Evolutionary conservation across 2,329 filamentous ascomycete species (phyloP), one percentile per base, ranked within the genome.

Genomic region (Juglanconis oblonga): DNA sequence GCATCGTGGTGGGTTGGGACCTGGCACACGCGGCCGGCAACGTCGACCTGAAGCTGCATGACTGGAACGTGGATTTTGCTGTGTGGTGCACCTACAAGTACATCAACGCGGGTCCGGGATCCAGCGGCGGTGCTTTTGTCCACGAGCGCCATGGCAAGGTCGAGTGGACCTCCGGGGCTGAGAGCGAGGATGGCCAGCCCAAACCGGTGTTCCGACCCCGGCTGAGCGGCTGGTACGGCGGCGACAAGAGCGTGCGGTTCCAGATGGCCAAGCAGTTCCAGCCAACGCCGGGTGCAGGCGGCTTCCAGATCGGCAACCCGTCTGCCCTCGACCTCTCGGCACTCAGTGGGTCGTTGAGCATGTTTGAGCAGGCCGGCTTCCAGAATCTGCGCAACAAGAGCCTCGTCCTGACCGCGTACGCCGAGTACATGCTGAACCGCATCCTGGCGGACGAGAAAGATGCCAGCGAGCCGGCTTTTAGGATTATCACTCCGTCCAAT

Each of bases 31-130:
- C 91, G 0, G 90, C 85, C 29, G 92, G 92, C 36, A 97, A 97
- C 69, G 90, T 96, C 2, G 86, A 89, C 45, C 75, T 97, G 17
- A 76, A 80, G 60, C 80, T 97, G 24, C 92, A 96, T 73, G 90
- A 94, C 67, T 97, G 92, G 92, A 83, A 90, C 66, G 91, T 96
- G 38, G 92, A 97, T 72, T 96, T 96, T 68, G 92, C 93, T 14
- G 90, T 85, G 57, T 97, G 92, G 92, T 97, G 92, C 74, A 93
- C 88, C 17, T 97, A 97, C 81, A 97, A 97, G 77, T 97, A 97
- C 76, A 83, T 96, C 72, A 96, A 96, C 71, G 87, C 87, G 32
- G 92, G 92, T 0, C 91, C 92, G 0, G 92, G 92, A 4, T 82
- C 87, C 14, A 96, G 96, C 64, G 91, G 85, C 1, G 92, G 89